These are phyloP conservation scores for Hortaea werneckii DNA, from an alignment of 2,329 filamentous ascomycete genomes.

Conservation along the genomic window DNA sequence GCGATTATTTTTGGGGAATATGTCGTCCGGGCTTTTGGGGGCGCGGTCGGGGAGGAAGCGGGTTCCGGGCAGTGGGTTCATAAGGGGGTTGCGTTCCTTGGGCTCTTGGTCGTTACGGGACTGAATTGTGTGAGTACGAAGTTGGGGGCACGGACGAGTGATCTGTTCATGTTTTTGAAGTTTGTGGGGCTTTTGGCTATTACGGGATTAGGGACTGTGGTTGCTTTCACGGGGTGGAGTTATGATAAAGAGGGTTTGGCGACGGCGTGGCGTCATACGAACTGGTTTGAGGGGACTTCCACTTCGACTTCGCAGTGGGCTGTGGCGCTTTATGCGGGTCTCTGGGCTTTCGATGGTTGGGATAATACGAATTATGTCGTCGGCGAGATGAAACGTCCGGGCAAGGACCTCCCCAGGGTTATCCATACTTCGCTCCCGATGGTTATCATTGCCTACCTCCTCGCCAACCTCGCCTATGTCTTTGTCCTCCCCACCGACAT, in stretches of 20 bases:
- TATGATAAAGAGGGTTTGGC: slow-evolving; percentile 54
- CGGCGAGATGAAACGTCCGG: slow-evolving; percentile 88
- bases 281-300: slow-evolving; percentile 80
- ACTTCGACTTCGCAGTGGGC: slow-evolving; percentile 78
- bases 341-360: slow-evolving; percentile 99
- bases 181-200: slow-evolving; percentile 82
- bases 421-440: slow-evolving; percentile 95
- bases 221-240: slow-evolving; percentile 76
- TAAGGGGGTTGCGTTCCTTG: slow-evolving; percentile 73
- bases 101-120: slow-evolving; percentile 65
- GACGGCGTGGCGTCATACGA: slow-evolving; percentile 67
- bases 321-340: slow-evolving; percentile 83
- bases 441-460: slow-evolving; percentile 79
- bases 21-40: slow-evolving; percentile 75
- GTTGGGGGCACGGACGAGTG: slow-evolving; percentile 75
- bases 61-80: slow-evolving; percentile 77
- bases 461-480: slow-evolving; percentile 90
- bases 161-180: slow-evolving; percentile 94
- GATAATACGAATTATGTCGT: slow-evolving; percentile 99
- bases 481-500: slow-evolving; percentile 73
- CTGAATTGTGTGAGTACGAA: slow-evolving; percentile 88
- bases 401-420: slow-evolving; percentile 79
- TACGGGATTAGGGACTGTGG: slow-evolving; percentile 77
- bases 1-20: slow-evolving; percentile 98
- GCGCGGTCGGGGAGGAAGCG: slow-evolving; percentile 60